Evolutionary conservation across 2,329 filamentous ascomycete species (phyloP).

Genomic region (Monosporascus sp.): DNA sequence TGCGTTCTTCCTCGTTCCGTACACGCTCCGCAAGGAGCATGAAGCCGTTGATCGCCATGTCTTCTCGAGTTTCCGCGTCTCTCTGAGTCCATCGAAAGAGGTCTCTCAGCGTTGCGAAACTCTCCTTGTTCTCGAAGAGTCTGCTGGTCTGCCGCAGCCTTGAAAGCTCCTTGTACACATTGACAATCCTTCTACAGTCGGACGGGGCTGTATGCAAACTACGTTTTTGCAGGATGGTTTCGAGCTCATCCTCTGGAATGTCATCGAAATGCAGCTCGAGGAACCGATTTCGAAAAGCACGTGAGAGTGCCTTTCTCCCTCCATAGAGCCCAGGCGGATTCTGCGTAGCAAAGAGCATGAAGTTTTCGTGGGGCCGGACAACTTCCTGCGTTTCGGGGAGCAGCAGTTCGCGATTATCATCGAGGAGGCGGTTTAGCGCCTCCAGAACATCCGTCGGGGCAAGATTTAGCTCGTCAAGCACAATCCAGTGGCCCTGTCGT

Average conservation of each 20-base stretch:
- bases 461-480: constrained; percentile 93
- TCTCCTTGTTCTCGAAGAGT: constrained; percentile 94
- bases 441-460: constrained; percentile 96
- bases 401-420: constrained; percentile 92
- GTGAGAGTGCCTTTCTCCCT: constrained; percentile 84
- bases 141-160: constrained; percentile 82
- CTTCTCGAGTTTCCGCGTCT: constrained; percentile 76
- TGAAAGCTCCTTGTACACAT: constrained; percentile 90
- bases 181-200: constrained; percentile 85
- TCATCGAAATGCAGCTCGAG: constrained; percentile 97
- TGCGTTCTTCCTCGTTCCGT: constrained; percentile 79
- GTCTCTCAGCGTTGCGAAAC: constrained; percentile 93
- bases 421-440: constrained; percentile 87
- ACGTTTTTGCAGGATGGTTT: constrained; percentile 82
- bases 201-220: constrained; percentile 83
- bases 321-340: constrained; percentile 95
- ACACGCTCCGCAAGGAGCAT: constrained; percentile 96
- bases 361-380: constrained; percentile 85
- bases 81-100: constrained; percentile 92
- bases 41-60: constrained; percentile 87
- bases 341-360: constrained; percentile 97
- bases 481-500: constrained; percentile 93
- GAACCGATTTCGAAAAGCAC: constrained; percentile 95
- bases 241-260: constrained; percentile 90
- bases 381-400: constrained; percentile 96